Conservation (phyloP, 768 basidiomycete species). For the Collybia mongolica region DNA sequence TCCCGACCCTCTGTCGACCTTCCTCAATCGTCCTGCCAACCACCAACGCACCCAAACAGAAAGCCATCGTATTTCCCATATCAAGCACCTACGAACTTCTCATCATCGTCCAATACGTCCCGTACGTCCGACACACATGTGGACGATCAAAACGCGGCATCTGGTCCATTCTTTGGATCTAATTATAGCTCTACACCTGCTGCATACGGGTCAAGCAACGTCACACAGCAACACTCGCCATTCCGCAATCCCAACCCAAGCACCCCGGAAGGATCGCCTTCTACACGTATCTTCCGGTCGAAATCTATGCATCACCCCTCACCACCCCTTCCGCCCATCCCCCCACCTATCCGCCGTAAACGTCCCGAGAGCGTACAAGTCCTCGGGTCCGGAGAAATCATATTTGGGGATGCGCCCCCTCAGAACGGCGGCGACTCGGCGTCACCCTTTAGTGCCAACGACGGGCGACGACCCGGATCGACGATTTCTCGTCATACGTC, state of each 20-base stretch:
- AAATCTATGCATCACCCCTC: constrained; percentile 53
- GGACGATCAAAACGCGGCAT: no score
- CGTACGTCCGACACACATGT: no score
- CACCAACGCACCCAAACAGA: constrained; percentile 59
- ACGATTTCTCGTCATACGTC: constrained; percentile 3
- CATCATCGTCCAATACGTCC: background rate
- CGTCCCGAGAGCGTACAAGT: constrained; percentile 69
- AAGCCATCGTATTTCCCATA: constrained; percentile 23
- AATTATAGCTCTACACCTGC: constrained; percentile 1
- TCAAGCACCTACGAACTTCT: background rate
- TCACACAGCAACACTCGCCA: constrained; percentile 7
- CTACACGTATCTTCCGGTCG: constrained; percentile 45
- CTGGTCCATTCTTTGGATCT: background rate
- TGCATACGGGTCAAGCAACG: constrained; percentile 10
- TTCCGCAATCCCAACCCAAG: constrained; percentile 11
- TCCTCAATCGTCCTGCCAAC: constrained; percentile 3
- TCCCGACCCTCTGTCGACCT: background rate
- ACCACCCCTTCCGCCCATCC: constrained; percentile 27
- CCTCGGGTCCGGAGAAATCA: constrained; percentile 16
- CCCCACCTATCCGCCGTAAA: constrained; percentile 46
- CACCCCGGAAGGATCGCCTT: constrained; percentile 23
- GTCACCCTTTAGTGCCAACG: background rate
- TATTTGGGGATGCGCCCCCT: background rate
- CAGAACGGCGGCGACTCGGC: background rate
- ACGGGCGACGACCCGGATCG: background rate